Conservation (phyloP, 805 yeast species). For the Kodamaea restingae region DNA sequence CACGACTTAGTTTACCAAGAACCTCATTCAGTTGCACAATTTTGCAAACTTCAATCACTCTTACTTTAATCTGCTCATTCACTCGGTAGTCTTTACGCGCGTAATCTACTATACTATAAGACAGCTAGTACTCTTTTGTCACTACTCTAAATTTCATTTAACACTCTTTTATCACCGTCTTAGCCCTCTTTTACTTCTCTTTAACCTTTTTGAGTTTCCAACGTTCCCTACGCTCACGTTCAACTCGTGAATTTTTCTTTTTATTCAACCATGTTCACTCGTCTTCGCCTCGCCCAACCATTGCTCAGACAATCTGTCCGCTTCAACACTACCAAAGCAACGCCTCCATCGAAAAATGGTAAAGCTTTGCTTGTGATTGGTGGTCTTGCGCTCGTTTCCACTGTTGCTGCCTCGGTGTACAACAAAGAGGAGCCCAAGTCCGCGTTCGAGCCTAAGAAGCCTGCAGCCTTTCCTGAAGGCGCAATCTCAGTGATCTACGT, state of each 20-base stretch:
- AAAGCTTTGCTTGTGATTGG: constrained; percentile 31
- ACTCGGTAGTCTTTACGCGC: background rate
- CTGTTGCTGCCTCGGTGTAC: constrained; percentile 40
- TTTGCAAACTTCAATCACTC: background rate
- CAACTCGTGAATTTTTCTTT: background rate
- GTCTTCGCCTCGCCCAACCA: constrained; percentile 4
- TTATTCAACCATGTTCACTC: constrained; percentile 6
- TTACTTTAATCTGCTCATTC: background rate
- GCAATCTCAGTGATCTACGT: constrained; percentile 83
- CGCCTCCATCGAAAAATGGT: constrained; percentile 17
- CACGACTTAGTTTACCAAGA: too few species aligned
- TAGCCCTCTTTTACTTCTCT: too few species aligned
- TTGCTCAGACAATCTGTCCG: constrained; percentile 8
- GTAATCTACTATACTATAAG: too few species aligned
- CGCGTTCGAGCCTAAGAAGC: constrained; percentile 39
- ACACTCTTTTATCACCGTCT: background rate
- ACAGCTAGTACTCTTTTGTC: too few species aligned
- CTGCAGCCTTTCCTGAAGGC: constrained; percentile 53
- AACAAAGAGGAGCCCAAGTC: constrained; percentile 42
- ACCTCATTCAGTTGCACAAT: background rate
- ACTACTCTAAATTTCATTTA: too few species aligned
- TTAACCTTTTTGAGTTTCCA: too few species aligned
- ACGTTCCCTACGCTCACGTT: too few species aligned
- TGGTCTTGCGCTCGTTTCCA: constrained; percentile 49
- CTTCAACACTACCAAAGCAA: constrained; percentile 14